phyloP scores from a whole-genome alignment of 2,329 filamentous ascomycete genomes.

The Venturia carpophila region DNA sequence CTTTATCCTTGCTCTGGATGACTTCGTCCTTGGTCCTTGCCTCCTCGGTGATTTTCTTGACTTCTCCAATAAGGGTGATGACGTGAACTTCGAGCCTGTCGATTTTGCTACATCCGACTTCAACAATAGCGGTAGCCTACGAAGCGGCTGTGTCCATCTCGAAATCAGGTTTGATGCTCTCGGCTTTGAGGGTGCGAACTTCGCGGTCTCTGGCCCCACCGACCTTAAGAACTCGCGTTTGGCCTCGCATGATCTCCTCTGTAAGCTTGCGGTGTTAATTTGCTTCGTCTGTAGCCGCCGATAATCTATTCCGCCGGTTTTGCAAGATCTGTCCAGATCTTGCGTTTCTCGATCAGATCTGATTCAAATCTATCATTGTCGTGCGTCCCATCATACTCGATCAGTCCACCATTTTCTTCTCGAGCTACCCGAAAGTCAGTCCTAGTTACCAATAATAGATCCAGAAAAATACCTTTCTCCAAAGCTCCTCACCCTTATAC shows the following conservation, averaged over 20 bases:
- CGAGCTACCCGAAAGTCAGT: background rate
- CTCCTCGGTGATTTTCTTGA: background rate
- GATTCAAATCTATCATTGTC: background rate
- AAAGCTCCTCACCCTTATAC: slow-evolving; percentile 1
- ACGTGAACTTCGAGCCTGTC: background rate
- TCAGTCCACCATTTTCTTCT: slow-evolving; percentile 8
- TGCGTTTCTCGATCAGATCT: background rate
- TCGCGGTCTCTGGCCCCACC: too few relatives aligned
- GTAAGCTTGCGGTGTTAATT: too few relatives aligned
- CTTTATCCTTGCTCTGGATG: background rate
- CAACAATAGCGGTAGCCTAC: too few relatives aligned
- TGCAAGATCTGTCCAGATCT: background rate
- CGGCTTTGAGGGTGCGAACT: too few relatives aligned
- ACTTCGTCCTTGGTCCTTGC: background rate
- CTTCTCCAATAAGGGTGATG: background rate
- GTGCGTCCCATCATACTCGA: background rate
- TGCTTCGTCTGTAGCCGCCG: too few relatives aligned
- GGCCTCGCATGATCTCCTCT: too few relatives aligned
- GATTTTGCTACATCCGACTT: too few relatives aligned
- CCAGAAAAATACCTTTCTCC: background rate
- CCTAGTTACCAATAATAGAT: background rate
- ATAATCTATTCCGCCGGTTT: too few relatives aligned
- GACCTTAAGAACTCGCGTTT: too few relatives aligned
- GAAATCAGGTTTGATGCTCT: too few relatives aligned
- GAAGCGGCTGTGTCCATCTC: too few relatives aligned